These are phyloP conservation scores for sweet orange (Citrus sinensis) DNA, from an alignment of 345 rosid genomes.

Conservation along the genomic window DNA sequence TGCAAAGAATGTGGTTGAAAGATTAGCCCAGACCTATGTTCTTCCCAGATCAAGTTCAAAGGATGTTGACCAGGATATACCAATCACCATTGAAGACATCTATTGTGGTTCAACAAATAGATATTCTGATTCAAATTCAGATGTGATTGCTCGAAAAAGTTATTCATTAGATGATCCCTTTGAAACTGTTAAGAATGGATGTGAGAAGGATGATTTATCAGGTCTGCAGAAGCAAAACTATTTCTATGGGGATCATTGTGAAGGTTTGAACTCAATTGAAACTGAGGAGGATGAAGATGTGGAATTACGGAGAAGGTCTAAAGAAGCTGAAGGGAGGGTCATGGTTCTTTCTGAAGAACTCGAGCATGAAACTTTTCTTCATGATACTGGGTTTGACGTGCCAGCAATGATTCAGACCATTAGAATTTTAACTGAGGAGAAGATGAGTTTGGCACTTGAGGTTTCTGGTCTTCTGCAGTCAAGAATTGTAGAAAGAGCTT, in stretches of 20 bases:
- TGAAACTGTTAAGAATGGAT: slow-evolving; percentile 32
- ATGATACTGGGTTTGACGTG: slow-evolving; percentile 52
- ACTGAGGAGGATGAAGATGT: slow-evolving; percentile 47
- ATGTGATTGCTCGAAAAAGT: slow-evolving; percentile 38
- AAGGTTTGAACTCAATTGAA: slow-evolving; percentile 27
- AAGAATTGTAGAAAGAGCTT: slow-evolving; percentile 61
- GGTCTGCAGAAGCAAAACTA: slow-evolving; percentile 28
- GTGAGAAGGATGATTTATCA: slow-evolving; percentile 31
- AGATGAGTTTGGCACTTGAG: slow-evolving; percentile 69
- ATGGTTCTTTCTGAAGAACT: slow-evolving; percentile 61
- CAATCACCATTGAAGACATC: slow-evolving; percentile 80
- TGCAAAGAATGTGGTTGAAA: slow-evolving; percentile 86
- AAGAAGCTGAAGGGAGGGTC: slow-evolving; percentile 76
- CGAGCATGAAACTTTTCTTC: slow-evolving; percentile 57
- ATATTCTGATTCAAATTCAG: slow-evolving; percentile 39
- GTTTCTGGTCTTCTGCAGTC: slow-evolving; percentile 59
- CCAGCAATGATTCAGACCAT: slow-evolving; percentile 56
- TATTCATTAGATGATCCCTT: slow-evolving; percentile 41
- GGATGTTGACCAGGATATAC: slow-evolving; percentile 39
- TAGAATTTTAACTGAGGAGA: slow-evolving; percentile 62
- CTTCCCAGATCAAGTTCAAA: slow-evolving; percentile 45
- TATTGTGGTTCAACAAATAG: slow-evolving; percentile 52
- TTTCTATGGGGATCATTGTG: slow-evolving; percentile 26
- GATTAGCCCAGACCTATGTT: slow-evolving; percentile 61
- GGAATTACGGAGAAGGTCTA: slow-evolving; percentile 54